phyloP scores from a whole-genome alignment of 2,329 filamentous ascomycete genomes.

The Penicillium sp. region DNA sequence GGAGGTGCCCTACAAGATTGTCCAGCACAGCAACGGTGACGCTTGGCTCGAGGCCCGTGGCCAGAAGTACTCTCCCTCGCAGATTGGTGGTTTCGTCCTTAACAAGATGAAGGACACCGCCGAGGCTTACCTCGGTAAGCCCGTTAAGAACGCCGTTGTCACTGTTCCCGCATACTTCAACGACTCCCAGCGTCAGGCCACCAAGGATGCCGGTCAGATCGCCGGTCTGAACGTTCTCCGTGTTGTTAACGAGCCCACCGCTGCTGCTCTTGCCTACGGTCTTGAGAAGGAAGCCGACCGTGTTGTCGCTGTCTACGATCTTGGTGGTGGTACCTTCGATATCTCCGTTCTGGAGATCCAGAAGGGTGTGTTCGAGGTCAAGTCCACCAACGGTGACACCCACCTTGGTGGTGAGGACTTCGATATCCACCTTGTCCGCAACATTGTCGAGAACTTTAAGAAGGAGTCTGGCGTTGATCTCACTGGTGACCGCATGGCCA shows the following conservation, averaged over 20 bases:
- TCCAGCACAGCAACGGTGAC: slow-evolving; percentile 94
- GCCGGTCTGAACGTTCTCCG: slow-evolving; percentile 93
- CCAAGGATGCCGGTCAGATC: slow-evolving; percentile 97
- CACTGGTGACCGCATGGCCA: slow-evolving; percentile 91
- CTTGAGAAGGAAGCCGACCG: slow-evolving; percentile 91
- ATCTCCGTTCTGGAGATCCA: slow-evolving; percentile 97
- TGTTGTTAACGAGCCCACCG: slow-evolving; percentile 97
- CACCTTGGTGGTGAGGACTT: slow-evolving; percentile 98
- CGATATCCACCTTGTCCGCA: slow-evolving; percentile 89
- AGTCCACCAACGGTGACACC: slow-evolving; percentile 98
- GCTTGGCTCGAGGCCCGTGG: slow-evolving; percentile 93
- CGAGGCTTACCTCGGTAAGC: slow-evolving; percentile 86
- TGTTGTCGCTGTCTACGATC: slow-evolving; percentile 92
- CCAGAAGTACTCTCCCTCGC: slow-evolving; percentile 96
- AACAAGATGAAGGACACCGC: slow-evolving; percentile 99
- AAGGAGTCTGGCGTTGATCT: slow-evolving; percentile 91
- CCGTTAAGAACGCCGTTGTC: slow-evolving; percentile 92
- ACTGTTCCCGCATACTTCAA: slow-evolving; percentile 99
- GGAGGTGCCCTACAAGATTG: slow-evolving; percentile 98
- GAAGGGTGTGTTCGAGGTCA: slow-evolving; percentile 97
- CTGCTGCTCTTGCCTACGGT: slow-evolving; percentile 92
- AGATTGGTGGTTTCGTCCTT: slow-evolving; percentile 93
- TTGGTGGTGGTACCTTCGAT: slow-evolving; percentile 98
- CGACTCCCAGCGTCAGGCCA: slow-evolving; percentile 95
- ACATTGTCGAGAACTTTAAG: slow-evolving; percentile 95